phyloP scores from a whole-genome alignment of 2,329 filamentous ascomycete genomes.

The Curvularia sp. region DNA sequence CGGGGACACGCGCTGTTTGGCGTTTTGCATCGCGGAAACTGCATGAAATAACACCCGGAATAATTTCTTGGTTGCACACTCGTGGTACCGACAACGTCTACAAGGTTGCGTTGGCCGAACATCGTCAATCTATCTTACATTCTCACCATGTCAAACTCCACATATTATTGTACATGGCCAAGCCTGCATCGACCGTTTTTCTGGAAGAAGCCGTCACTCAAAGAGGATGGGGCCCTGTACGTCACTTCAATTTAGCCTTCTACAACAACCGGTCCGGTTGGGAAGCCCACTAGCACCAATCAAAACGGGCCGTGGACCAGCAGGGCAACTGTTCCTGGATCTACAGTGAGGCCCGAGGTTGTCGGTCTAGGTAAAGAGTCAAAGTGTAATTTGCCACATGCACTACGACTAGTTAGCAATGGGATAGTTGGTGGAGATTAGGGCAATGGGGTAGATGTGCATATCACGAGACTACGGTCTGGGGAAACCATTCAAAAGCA shows the following conservation, averaged over 20 bases:
- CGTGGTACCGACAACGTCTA: neutral
- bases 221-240: conserved; percentile 15
- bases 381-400: conserved; percentile 14
- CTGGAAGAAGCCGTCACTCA: conserved; percentile 23
- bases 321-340: conserved; percentile 17
- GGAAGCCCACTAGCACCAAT: conserved; percentile 18
- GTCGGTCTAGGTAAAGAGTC: conserved; percentile 6
- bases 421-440: conserved; percentile 18
- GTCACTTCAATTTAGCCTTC: conserved; percentile 38
- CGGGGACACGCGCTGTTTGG: neutral
- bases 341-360: conserved; percentile 5
- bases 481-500: conserved; percentile 18
- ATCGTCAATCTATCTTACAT: conserved; percentile 17
- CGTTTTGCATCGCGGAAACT: neutral
- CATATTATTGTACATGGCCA: conserved; percentile 17
- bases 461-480: conserved; percentile 16
- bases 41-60: conserved; percentile 25
- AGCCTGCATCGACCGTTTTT: conserved; percentile 20
- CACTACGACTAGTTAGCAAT: conserved; percentile 28
- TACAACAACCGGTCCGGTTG: conserved; percentile 37
- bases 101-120: conserved; percentile 3
- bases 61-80: conserved; percentile 28
- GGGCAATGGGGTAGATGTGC: conserved; percentile 15
- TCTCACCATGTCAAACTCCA: neutral
- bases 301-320: conserved; percentile 29